Base-by-base conservation (phyloP, 768 basidiomycete species). In the Tulasnella sp. region DNA sequence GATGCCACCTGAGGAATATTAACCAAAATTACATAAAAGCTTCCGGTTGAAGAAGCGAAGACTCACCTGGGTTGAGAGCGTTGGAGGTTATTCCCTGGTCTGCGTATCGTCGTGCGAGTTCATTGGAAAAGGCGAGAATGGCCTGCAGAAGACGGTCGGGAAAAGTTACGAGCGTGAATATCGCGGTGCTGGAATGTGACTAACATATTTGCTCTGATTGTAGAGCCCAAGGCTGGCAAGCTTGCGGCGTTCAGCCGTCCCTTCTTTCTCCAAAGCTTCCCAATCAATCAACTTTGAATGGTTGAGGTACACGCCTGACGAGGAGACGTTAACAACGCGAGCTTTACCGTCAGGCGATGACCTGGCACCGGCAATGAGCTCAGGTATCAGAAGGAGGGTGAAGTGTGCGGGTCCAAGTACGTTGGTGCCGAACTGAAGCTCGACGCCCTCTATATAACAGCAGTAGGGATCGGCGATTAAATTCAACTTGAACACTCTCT, bases 171-270 rank as follows among this genome's bases (percentile, higher is more conserved):
- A 44, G 16, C 13, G 44, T 44, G 13, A 15, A 2, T 44, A 44
- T 44, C 44, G 16, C 44, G 16, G 16, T 15, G 16, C 13, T 44
- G 0, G 44, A 18, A 13, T 16, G 15, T 2, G 13, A 32, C 72
- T 23, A 23, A 75, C 67, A 20, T 29, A 85, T 85, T 89, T 90
- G 86, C 84, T 46, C 70, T 73, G 61, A 18, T 29, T 75, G 72
- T 81, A 81, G 3, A 44, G 44, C 44, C 11, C 15, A 44, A 44
- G 44, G 15, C 44, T 44, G 44, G 11, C 44, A 18, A 44, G 44
- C 16, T 44, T 44, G 15, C 16, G 11, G 11, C 44, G 44, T 44
- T 44, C 44, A 16, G 44, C 44, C 15, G 44, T 15, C 4, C 44
- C 44, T 10, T 16, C 44, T 13, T 1, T 44, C 16, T 44, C 44